Percentiles rank a stretch among this genome's conserved stretches.
These are phyloP conservation scores for Mortierella sp. DNA, from an alignment of 371 early-diverging fungal genomes.

Conservation along the genomic window DNA sequence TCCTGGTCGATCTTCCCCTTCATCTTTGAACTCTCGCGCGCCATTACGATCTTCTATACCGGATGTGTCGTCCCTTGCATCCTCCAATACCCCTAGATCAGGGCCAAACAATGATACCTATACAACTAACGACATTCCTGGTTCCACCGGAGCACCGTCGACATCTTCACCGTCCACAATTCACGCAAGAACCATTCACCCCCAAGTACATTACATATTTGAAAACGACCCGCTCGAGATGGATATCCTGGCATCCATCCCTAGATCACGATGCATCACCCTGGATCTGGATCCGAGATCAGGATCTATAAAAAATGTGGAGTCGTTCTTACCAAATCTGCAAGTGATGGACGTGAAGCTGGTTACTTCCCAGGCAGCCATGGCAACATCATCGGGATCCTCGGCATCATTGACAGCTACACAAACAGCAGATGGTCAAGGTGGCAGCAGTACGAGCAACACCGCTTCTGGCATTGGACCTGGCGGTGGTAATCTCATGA, in stretches of 20 bases:
- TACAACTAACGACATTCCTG: not conserved
- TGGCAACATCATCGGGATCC: slow-evolving; percentile 3
- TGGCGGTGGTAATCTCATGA: no score
- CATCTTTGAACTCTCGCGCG: not conserved
- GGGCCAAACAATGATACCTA: not conserved
- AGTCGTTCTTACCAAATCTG: slow-evolving; percentile 30
- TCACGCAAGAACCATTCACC: slow-evolving; percentile 32
- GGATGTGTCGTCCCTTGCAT: not conserved
- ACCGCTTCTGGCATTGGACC: no score
- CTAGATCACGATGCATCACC: slow-evolving; percentile 35
- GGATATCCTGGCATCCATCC: slow-evolving; percentile 37
- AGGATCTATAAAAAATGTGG: slow-evolving; percentile 35
- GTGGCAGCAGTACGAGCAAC: not conserved
- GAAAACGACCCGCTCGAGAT: slow-evolving; percentile 40
- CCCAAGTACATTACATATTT: slow-evolving; percentile 46
- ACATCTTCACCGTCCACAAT: not conserved
- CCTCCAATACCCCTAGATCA: slow-evolving; percentile 1
- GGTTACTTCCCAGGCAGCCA: slow-evolving; percentile 8
- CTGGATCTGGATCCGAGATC: slow-evolving; percentile 40
- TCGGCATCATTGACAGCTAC: slow-evolving; percentile 3
- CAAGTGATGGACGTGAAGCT: slow-evolving; percentile 41
- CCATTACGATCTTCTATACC: not conserved
- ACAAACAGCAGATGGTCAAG: not conserved
- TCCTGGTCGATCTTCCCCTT: not conserved
- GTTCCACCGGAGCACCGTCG: not conserved